Evolutionary conservation across 2,329 filamentous ascomycete genomes (phyloP), one percentile per base, ranked within the genome.

Genomic region (Penicillium freii): DNA sequence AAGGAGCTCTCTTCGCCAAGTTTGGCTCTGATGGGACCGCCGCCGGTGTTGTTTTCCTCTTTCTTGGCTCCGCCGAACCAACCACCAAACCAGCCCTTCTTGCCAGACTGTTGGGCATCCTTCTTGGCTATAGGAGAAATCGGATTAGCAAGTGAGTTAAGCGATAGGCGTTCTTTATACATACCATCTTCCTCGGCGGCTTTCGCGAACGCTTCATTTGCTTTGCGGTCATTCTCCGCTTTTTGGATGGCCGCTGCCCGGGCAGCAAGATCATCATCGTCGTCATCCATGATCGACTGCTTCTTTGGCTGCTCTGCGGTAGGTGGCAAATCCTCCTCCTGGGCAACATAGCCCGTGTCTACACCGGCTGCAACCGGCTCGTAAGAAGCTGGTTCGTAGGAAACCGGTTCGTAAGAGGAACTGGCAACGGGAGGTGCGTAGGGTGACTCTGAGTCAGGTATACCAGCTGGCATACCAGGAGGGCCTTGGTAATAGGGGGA

Each of bases 1-100:
- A 99, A 97, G 45, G 87, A 91, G 73, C 86, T 96, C 70, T 94
- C 86, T 74, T 99, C 95, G 60, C 93, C 95, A 9, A 99, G 84
- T 70, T 99, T 99, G 61, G 95, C 94, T 66, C 85, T 87, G 73
- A 97, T 90, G n/a, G 92, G 85, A 29, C 74, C 76, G 25, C 68
- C 65, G 48, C 68, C 66, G n/a, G 81, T 73, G 38, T 62, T 65
- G 23, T 66, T 63, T 15, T 86, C 84, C 61, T 77, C 74, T 57
- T 83, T 82, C 63, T 83, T 83, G 66, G 89, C 65, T 33, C 69
- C 89, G 63, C 86, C 85, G 60, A 96, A 95, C 92, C 92, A 97
- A 50, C 91, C 87, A 33, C 85, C 83, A 56, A 96, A 89, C 87
- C 92, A 96, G 31, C 89, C 87, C 33, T 77, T 75, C 71, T 83